Percentiles rank a stretch among this genome's conserved stretches.
Evolutionary conservation across 2,329 filamentous ascomycete genomes (phyloP).

Genomic region (Chlorencoelia australis): DNA sequence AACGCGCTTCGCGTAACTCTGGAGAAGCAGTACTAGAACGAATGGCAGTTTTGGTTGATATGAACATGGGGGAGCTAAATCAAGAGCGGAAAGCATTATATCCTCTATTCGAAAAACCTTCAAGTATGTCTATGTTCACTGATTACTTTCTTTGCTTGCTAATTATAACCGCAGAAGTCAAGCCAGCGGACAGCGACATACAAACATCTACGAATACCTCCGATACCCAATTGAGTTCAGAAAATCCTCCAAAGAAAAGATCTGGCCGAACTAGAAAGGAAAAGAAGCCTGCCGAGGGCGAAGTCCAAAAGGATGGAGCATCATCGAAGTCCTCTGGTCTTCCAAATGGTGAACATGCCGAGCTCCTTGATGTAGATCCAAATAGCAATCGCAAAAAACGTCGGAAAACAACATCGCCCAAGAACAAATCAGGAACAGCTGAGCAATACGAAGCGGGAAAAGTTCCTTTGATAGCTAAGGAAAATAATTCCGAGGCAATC

Average conservation of each 20-base stretch:
- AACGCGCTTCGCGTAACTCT: slow-evolving; percentile 19
- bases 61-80: slow-evolving; percentile 23
- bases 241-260: background rate
- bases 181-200: background rate
- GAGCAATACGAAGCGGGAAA: no score
- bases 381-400: slow-evolving; percentile 33
- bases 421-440: no score
- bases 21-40: slow-evolving; percentile 3
- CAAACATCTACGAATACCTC: no score
- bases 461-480: no score
- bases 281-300: background rate
- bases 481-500: no score
- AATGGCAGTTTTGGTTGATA: slow-evolving; percentile 24
- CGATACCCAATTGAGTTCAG: no score
- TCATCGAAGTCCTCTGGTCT: background rate
- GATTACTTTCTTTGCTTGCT: background rate
- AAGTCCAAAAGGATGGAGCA: background rate
- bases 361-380: slow-evolving; percentile 22
- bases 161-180: background rate
- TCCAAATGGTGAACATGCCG: slow-evolving; percentile 7
- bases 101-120: slow-evolving; percentile 24
- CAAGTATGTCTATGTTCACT: slow-evolving; percentile 20
- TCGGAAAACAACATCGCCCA: slow-evolving; percentile 30
- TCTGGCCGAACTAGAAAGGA: background rate
- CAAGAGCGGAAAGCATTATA: slow-evolving; percentile 21